Conservation (phyloP, 148 eudicot genomes). For the Tetragonia tetragonoides region DNA sequence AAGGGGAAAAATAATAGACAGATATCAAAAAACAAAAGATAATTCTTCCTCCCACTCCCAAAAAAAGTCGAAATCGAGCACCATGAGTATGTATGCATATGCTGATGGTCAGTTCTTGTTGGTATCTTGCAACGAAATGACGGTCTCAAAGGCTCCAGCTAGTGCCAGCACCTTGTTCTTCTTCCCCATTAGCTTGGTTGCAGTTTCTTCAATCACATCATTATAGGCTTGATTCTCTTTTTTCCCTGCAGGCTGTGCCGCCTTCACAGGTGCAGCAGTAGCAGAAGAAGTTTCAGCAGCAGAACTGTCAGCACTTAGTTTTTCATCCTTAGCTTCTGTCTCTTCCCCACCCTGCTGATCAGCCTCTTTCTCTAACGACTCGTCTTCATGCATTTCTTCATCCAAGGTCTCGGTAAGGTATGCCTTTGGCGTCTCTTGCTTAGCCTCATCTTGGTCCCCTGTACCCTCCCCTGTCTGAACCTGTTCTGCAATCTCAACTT, state of each 20-base stretch:
- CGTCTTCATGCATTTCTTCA: background rate
- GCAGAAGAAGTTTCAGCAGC: background rate
- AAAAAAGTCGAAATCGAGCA: no score
- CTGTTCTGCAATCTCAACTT: constrained; percentile 14
- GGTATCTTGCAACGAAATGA: constrained; percentile 53
- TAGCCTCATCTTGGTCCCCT: constrained; percentile 22
- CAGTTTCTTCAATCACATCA: constrained; percentile 62
- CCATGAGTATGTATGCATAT: background rate
- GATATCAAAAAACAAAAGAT: constrained; percentile 7
- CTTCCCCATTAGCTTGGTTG: constrained; percentile 52
- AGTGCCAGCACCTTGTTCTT: constrained; percentile 67
- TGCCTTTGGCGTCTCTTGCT: constrained; percentile 5
- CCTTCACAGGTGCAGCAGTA: constrained; percentile 7
- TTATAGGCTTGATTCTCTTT: constrained; percentile 50
- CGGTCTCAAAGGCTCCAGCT: constrained; percentile 78
- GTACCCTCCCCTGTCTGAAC: constrained; percentile 4
- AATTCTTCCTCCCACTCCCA: background rate
- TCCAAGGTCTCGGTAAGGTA: background rate
- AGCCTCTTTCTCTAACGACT: background rate
- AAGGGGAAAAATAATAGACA: background rate
- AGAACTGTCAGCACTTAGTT: background rate
- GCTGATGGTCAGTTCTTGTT: constrained; percentile 26
- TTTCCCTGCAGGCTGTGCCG: constrained; percentile 24
- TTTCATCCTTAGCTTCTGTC: constrained; percentile 12
- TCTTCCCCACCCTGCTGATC: background rate